Percentiles rank a stretch among this genome's conserved stretches.
Evolutionary conservation across 2,329 filamentous ascomycete species (phyloP).

Genomic region (Teratosphaeria nubilosa): DNA sequence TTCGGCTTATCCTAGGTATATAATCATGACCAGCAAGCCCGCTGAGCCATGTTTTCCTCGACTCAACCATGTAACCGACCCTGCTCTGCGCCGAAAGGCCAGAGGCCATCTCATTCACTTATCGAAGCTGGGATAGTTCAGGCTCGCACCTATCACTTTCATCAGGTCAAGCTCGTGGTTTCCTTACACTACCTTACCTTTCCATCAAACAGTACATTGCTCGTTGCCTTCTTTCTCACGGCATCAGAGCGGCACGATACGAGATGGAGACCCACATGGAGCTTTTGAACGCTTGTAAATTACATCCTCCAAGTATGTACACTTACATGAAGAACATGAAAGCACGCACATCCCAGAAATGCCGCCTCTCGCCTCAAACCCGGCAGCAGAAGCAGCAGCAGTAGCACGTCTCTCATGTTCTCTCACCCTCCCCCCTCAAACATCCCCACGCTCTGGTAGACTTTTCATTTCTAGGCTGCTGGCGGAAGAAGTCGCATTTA

Average conservation of each 20-base stretch:
- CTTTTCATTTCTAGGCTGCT: not conserved
- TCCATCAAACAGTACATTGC: too few species aligned
- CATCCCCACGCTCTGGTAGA: not conserved
- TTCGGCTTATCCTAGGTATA: too few species aligned
- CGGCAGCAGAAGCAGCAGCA: not conserved
- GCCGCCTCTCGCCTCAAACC: not conserved
- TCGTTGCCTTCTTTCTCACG: too few species aligned
- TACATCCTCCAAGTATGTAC: constrained; percentile 3
- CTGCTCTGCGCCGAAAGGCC: too few species aligned
- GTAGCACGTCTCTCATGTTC: not conserved
- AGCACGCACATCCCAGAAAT: not conserved
- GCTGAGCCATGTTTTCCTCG: too few species aligned
- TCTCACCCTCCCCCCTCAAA: not conserved
- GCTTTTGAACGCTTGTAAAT: not conserved
- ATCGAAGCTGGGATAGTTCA: too few species aligned
- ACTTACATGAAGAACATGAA: constrained; percentile 1
- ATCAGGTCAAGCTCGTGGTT: too few species aligned
- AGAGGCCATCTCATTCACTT: too few species aligned
- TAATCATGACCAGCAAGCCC: too few species aligned
- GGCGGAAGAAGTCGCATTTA: not conserved
- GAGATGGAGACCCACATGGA: not conserved
- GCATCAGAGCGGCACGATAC: not conserved
- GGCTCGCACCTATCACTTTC: too few species aligned
- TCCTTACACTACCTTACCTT: too few species aligned
- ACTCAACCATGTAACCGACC: too few species aligned